Conservation (phyloP, 2,329 filamentous ascomycete genomes). For the Mycogone perniciosa region DNA sequence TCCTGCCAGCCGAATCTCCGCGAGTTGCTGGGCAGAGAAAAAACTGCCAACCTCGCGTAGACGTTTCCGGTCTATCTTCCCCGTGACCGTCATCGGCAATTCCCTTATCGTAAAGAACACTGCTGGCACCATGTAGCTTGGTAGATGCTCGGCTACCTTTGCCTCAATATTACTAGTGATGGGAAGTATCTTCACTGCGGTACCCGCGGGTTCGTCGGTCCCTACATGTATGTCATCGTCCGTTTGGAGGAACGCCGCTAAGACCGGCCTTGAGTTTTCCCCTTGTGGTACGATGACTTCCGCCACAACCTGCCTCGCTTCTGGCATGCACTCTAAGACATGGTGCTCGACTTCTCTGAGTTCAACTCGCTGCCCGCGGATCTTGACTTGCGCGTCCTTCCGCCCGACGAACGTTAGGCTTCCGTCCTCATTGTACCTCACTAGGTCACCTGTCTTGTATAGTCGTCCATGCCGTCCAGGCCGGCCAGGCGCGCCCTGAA, state of each 20-base stretch:
- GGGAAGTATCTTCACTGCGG: background rate
- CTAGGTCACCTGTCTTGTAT: constrained; percentile 45
- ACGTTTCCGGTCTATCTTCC: constrained; percentile 2
- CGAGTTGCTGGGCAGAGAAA: background rate
- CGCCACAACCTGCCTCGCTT: background rate
- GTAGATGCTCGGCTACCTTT: constrained; percentile 2
- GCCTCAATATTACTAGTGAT: background rate
- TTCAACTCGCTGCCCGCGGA: constrained; percentile 51
- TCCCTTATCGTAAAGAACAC: constrained; percentile 31
- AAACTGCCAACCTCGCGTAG: background rate
- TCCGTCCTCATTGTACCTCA: constrained; percentile 32
- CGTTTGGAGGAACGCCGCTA: background rate
- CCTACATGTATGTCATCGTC: background rate
- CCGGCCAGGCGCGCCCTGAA: background rate
- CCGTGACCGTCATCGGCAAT: constrained; percentile 24
- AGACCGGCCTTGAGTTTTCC: background rate
- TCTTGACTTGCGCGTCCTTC: constrained; percentile 53
- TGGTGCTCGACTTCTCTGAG: constrained; percentile 23
- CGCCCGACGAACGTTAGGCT: constrained; percentile 40
- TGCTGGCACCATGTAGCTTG: constrained; percentile 35
- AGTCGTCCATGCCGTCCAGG: constrained; percentile 21
- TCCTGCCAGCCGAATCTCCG: background rate
- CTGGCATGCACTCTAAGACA: background rate
- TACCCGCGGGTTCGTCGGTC: too few relatives aligned
- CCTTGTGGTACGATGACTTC: background rate